phyloP scores from a whole-genome alignment of 148 eudicot genomes.

The Nepenthes mirabilis region DNA sequence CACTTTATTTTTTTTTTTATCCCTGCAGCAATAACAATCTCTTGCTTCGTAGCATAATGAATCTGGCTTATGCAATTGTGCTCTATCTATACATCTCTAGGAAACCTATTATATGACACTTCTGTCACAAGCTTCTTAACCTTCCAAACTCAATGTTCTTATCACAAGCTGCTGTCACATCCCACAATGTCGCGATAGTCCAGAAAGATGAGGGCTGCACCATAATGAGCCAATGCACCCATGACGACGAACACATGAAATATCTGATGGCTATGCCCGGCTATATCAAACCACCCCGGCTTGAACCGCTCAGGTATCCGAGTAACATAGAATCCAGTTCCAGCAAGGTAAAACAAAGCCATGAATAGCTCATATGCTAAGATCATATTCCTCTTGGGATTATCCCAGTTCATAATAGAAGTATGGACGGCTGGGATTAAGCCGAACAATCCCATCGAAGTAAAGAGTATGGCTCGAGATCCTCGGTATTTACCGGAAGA shows the following conservation, averaged over 20 bases:
- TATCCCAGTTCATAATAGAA: conserved; percentile 48
- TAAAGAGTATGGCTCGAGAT: conserved; percentile 57
- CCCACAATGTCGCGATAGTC: conserved; percentile 41
- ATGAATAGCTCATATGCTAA: conserved; percentile 64
- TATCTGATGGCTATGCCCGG: conserved; percentile 93
- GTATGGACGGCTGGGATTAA: conserved; percentile 66
- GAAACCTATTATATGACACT: too few relatives aligned
- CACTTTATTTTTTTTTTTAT: too few relatives aligned
- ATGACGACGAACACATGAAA: conserved; percentile 83
- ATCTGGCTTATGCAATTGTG: too few relatives aligned
- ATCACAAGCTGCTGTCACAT: conserved; percentile 19
- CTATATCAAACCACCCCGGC: conserved; percentile 84
- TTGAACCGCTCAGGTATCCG: conserved; percentile 83
- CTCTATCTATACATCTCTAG: too few relatives aligned
- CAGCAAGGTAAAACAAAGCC: conserved; percentile 63
- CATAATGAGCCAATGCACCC: conserved; percentile 88
- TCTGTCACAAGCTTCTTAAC: too few relatives aligned
- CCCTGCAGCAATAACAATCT: too few relatives aligned
- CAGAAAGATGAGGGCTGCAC: conserved; percentile 64
- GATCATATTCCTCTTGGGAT: conserved; percentile 51
- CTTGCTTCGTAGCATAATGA: too few relatives aligned
- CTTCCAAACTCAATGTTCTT: not conserved
- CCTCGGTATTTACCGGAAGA: conserved; percentile 50
- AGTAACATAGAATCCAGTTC: conserved; percentile 64
- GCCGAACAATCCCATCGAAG: conserved; percentile 76